These are phyloP conservation scores for Penicillium brasilianum DNA, from an alignment of 2,329 filamentous ascomycete genomes.

Conservation along the genomic window DNA sequence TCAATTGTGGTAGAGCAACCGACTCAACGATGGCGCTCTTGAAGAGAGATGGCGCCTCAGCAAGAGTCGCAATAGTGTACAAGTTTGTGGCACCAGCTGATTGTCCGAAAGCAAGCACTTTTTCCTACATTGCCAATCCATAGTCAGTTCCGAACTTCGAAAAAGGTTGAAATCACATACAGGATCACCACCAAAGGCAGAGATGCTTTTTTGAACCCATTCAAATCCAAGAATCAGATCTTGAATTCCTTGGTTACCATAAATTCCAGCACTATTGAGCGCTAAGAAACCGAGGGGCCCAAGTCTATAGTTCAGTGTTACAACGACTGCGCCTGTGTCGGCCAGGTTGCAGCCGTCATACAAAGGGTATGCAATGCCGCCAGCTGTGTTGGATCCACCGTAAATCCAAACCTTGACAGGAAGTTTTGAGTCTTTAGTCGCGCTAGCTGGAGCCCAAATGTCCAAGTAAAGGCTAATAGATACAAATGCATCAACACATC, in stretches of 20 bases:
- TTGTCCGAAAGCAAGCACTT: constrained; percentile 37
- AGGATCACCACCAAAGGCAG: not conserved
- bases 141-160: not conserved
- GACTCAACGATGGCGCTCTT: constrained; percentile 30
- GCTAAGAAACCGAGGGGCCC: not conserved
- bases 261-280: not conserved
- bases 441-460: not conserved
- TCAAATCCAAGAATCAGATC: not conserved
- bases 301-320: not conserved
- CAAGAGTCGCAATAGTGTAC: constrained; percentile 21
- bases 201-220: not conserved
- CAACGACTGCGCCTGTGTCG: not conserved
- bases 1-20: constrained; percentile 20
- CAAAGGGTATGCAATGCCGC: not conserved
- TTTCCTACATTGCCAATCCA: constrained; percentile 12
- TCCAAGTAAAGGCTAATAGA: not conserved
- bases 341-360: not conserved
- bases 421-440: not conserved
- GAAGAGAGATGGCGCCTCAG: constrained; percentile 25
- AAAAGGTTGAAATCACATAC: not conserved
- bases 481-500: not conserved
- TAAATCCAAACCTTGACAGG: not conserved
- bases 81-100: constrained; percentile 32
- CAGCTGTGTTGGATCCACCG: not conserved
- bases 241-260: not conserved